Base-by-base conservation (phyloP, 208 protist genomes). In the Acanthamoeba lenticulata region DNA sequence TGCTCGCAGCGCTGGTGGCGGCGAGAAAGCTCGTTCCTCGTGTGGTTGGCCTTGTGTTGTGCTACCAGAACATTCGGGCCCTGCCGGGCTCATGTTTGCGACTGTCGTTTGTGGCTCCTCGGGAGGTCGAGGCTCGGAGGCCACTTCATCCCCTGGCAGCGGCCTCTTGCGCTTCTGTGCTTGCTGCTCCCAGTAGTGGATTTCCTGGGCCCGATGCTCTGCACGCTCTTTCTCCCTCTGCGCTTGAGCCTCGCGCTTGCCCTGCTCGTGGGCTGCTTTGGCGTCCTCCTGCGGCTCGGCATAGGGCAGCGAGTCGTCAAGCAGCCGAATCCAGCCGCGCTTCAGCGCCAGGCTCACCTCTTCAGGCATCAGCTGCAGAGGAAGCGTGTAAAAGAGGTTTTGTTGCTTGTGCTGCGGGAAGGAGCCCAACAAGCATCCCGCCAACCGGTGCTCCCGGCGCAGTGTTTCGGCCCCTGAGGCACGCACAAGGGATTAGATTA, bases 381-480 rank as follows among this genome's bases (percentile, higher is more conserved):
- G 74, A 21, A 85, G 74, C 15, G 74, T 40, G 44, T 55, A 40
- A 42, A 85, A 85, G 42, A 38, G 38, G 24, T 85, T 85, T 42
- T 85, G 74, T 21, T 85, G 74, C 44, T 85, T 85, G 74, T 85
- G 74, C 1, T 85, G 74, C 44, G 74, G 74, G 19, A 57, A 85
- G 13, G 74, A 47, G 24, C 74, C 74, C 38, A 85, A 2, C 32
- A 85, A 42, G 27, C n/a, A 85, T 2, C 74, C 74, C 42, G 55
- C 74, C 38, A 85, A 13, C 9, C 74, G 74, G 24, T 85, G 74
- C 44, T 38, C 6, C 15, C 45, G 38, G 1, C 74, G 74, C 42
- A 85, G 38, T 27, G 6, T 55, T 27, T 47, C 74, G n/a, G 29
- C 74, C 74, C 74, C 74, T 85, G 40, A n/a, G n/a, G n/a, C n/a